Evolutionary conservation across 768 basidiomycete species (phyloP), one percentile per base, ranked within the genome.

Genomic region (Tylopilus sp.): DNA sequence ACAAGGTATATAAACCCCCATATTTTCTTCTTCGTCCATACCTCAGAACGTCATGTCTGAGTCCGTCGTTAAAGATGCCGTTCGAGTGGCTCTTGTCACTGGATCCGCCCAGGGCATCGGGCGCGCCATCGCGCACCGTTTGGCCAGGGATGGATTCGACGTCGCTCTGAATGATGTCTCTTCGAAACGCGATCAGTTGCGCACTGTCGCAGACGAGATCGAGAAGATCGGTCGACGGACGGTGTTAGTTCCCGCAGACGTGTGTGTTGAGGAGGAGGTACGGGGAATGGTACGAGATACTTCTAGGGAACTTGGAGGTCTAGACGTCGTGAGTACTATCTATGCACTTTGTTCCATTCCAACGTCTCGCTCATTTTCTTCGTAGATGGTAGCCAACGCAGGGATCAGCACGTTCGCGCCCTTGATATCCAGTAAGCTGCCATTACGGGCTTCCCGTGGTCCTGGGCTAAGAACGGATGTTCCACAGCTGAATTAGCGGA

Each of bases 61-160:
- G n/a, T n/a, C n/a, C n/a, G 21, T 37, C 36, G 36, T 10, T 11
- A 37, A 21, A 37, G 36, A 19, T 7, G 19, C 21, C n/a, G n/a
- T n/a, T n/a, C n/a, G 74, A 13, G 45, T 64, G 28, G 66, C 68
- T 1, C 59, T 72, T 41, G 38, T 72, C 38, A 72, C 69, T 19
- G 68, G 70, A 25, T 61, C 65, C 4, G 63, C 63, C 1, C 68
- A 64, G 45, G 68, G 69, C 11, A 56, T 71, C n/a, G 71, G 71
- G 2, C 56, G 41, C 11, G 29, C 38, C 9, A 61, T 63, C 17
- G 58, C 56, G 1, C 56, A 63, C 30, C 61, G 58, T 19, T 56
- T 60, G 6, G 56, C 64, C 1, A 50, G 19, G 9, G 64, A 62
- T 30, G 63, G 64, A 26, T 67, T 64, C 48, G 58, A 71, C 22